Evolutionary conservation across 2,329 filamentous ascomycete genomes (phyloP).

Genomic region (Botrytis elliptica): DNA sequence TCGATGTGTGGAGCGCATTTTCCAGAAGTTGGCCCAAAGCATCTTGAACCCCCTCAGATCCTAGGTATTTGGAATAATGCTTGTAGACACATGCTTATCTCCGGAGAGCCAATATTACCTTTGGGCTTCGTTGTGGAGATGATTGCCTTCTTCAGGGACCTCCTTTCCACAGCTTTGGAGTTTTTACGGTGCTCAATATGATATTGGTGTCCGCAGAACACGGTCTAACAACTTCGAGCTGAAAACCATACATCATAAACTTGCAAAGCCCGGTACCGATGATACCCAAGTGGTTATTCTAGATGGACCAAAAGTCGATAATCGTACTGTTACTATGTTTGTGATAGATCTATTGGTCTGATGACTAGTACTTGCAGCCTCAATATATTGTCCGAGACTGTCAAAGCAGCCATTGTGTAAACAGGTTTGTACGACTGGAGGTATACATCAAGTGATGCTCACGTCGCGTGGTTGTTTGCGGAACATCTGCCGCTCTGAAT

Average conservation of each 20-base stretch:
- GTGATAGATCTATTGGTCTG: neutral
- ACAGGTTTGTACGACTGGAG: neutral
- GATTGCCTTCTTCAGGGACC: neutral
- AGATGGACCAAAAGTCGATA: neutral
- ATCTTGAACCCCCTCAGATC: neutral
- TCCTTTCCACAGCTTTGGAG: neutral
- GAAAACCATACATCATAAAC: neutral
- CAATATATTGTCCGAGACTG: neutral
- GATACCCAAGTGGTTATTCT: neutral
- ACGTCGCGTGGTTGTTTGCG: neutral
- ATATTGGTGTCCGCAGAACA: neutral
- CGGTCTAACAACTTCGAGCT: neutral
- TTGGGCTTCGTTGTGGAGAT: neutral
- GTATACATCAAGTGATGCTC: slow-evolving; percentile 5
- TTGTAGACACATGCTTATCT: neutral
- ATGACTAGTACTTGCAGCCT: neutral
- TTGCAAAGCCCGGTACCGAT: neutral
- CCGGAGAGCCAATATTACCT: neutral
- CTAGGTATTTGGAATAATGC: neutral
- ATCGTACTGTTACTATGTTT: neutral
- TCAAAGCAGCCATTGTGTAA: neutral
- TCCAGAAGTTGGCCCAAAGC: neutral
- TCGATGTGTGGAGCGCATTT: neutral
- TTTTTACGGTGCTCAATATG: neutral
- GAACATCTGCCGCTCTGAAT: neutral